Base-by-base conservation (phyloP, 331 rosid genomes). In the Quercus tomentella region DNA sequence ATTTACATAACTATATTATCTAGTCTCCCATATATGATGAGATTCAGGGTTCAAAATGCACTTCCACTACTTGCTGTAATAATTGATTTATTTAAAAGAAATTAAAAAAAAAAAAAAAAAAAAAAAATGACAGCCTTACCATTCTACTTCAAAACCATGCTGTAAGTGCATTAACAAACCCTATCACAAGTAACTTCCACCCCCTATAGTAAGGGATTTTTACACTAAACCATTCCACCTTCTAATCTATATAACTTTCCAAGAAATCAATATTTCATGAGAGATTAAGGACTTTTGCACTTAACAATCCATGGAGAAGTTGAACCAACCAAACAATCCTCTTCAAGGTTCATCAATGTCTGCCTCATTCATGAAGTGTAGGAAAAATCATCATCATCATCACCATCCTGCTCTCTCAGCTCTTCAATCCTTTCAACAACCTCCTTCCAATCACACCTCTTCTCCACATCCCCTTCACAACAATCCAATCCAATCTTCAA, bases 361-460 rank as follows among this genome's bases (percentile, higher is more conserved):
- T 21, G 78, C 86, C 61, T 90, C 97, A 33, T 14, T 60, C 17
- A 84, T 1, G 92, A 80, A 49, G 93, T 83, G 45, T 73, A 81
- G 74, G 82, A 85, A 22, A 85, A 85, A 3, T 88, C 43, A 49
- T 88, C 43, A 49, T 85, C 90, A 12, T 14, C 54, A 49, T 49
- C 54, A 49, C 54, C 54, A 12, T 60, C 51, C 33, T 69, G 86
- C 81, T 91, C 92, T 65, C 82, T 91, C 55, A 92, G 55, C 82
- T 91, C 90, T 55, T 86, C 89, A 22, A 96, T 90, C 75, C 77
- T 93, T 76, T 87, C 90, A 2, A 81, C 84, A 45, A 83, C 98
- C 79, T 89, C 97, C 62, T 84, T 89, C 84, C 93, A 74, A 76
- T 90, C 96, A 82, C 81, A 66, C 63, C 98, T 87, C 86, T 89